Percentiles rank a stretch among this genome's conserved stretches.
phyloP scores from a whole-genome alignment of 2,329 filamentous ascomycete genomes.

The Fusarium sororula region DNA sequence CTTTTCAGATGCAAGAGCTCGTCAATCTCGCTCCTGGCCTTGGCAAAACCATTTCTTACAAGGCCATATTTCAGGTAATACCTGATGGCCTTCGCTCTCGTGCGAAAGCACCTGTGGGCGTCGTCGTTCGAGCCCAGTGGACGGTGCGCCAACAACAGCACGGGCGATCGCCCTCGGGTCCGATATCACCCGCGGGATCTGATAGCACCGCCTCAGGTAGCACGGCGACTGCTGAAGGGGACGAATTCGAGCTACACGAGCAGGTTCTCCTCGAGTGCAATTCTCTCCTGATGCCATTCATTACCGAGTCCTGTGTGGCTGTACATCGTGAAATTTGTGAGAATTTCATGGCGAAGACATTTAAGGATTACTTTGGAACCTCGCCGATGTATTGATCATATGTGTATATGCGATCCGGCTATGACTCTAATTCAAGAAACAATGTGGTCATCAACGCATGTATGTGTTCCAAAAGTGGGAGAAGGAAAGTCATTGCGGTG shows the following conservation, averaged over 20 bases:
- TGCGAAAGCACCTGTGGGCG: constrained; percentile 54
- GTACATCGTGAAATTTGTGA: constrained; percentile 45
- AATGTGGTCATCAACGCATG: not conserved
- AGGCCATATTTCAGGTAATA: constrained; percentile 55
- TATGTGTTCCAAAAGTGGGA: not conserved
- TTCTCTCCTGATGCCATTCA: constrained; percentile 49
- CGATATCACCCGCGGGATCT: constrained; percentile 39
- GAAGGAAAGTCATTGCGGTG: not conserved
- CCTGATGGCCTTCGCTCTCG: constrained; percentile 54
- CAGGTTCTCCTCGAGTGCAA: constrained; percentile 46
- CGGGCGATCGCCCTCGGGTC: constrained; percentile 12
- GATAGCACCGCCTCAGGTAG: constrained; percentile 42
- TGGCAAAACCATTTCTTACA: constrained; percentile 52
- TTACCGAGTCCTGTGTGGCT: constrained; percentile 42
- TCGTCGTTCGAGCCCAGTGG: constrained; percentile 54
- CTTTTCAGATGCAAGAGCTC: constrained; percentile 45
- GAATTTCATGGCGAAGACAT: constrained; percentile 45
- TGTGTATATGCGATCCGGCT: not conserved
- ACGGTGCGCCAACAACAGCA: constrained; percentile 39
- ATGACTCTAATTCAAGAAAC: not conserved
- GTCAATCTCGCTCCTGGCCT: constrained; percentile 52
- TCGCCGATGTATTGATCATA: not conserved
- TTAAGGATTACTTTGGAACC: constrained; percentile 39
- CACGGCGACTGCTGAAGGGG: constrained; percentile 38
- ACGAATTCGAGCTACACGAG: constrained; percentile 48